Percentiles rank a stretch among this genome's conserved stretches.
phyloP scores from a whole-genome alignment of 1,284 basidiomycete genomes.

The Cryptococcus neoformans region DNA sequence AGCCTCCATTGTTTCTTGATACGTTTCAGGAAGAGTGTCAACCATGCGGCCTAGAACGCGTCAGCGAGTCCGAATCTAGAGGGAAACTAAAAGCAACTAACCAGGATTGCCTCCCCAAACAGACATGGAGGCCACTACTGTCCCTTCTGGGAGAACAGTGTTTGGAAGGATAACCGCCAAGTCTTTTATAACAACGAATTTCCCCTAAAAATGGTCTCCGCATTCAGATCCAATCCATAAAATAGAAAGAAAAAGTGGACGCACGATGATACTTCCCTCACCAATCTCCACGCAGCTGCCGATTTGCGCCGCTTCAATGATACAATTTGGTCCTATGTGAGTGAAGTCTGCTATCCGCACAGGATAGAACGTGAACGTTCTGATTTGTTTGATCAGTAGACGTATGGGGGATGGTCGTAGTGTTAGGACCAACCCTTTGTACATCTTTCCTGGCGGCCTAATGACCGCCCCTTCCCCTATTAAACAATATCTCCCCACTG shows the following conservation, averaged over 20 bases:
- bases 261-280: constrained; percentile 87
- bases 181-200: constrained; percentile 96
- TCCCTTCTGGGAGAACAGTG: constrained; percentile 85
- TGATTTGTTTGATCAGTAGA: constrained; percentile 3
- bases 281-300: constrained; percentile 95
- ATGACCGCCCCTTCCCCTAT: constrained; percentile 86
- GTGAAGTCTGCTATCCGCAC: constrained; percentile 96
- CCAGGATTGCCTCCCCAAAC: constrained; percentile 88
- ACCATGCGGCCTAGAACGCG: constrained; percentile 63
- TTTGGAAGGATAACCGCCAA: constrained; percentile 74
- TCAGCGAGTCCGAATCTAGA: not conserved
- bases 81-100: constrained; percentile 39
- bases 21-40: constrained; percentile 84
- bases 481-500: constrained; percentile 86
- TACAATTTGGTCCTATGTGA: constrained; percentile 78
- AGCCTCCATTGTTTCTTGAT: constrained; percentile 73
- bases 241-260: constrained; percentile 25
- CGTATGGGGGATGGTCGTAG: no score
- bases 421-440: constrained; percentile 57
- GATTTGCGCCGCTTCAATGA: constrained; percentile 92
- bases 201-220: constrained; percentile 60
- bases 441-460: constrained; percentile 56
- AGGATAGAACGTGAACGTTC: constrained; percentile 89
- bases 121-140: constrained; percentile 84
- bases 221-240: not conserved